Base-by-base conservation (phyloP, 1,284 basidiomycete species). In the Ceratobasidium sp. region DNA sequence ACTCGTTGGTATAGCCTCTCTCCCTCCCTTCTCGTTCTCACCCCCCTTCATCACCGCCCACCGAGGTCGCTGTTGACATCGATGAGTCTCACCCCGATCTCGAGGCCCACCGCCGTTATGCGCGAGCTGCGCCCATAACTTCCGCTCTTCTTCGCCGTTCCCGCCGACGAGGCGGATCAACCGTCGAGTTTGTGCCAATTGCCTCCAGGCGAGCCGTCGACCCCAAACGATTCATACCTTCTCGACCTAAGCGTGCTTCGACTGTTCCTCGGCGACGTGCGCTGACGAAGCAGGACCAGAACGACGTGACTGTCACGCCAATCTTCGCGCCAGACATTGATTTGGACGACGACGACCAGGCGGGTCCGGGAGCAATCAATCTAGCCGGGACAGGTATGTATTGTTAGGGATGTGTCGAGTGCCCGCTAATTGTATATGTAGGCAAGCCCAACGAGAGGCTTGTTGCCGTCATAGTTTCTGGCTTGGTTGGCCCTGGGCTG, bases 21-120 rank as follows among this genome's bases (percentile, higher is more conserved):
- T 69, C 65, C 27, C 62, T 64, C 43, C 43, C 62, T 16, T 37
- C 53, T 46, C 65, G 53, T 14, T 13, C 34, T 37, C 48, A 11
- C 53, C 14, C 65, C 24, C 48, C 46, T 16, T 69, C 65, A 16
- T 24, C 62, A 13, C n/a, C 43, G 16, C 48, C 8, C 9, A 29
- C 29, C 22, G 31, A 53, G 16, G 34, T n/a, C 1, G 9, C 11
- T 16, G 37, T 43, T n/a, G 65, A 69, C 22, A 69, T 69, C 27
- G 65, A 69, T 27, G 65, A 54, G 37, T 22, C 65, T 22, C 51
- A 56, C 29, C 65, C 65, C 37, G 37, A 69, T 16, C 65, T 69
- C 19, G 19, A 43, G 5, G 53, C 65, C 0, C 65, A 69, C 53
- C 31, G 49, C 22, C 65, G 53, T n/a, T 51, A 51, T 4, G 65